phyloP scores from a whole-genome alignment of 2,329 filamentous ascomycete genomes.

The Pochonia chlamydosporia region DNA sequence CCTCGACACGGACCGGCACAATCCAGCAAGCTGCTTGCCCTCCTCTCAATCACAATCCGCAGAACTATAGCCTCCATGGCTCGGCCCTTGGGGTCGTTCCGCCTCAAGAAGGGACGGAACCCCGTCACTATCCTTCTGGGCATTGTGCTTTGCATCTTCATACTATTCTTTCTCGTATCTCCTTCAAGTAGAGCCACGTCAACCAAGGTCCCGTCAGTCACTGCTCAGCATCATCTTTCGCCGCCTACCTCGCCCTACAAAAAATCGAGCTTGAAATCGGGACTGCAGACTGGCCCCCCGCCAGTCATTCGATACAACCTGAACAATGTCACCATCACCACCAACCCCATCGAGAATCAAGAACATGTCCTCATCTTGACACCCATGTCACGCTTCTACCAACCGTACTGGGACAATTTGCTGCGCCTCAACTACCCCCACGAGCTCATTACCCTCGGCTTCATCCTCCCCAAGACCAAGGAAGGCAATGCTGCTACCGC shows the following conservation, averaged over 20 bases:
- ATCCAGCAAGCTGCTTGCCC: no score
- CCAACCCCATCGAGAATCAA: conserved; percentile 67
- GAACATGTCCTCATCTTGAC: conserved; percentile 90
- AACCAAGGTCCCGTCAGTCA: conserved; percentile 41
- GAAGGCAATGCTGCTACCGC: conserved; percentile 85
- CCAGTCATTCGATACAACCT: conserved; percentile 91
- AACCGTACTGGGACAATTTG: conserved; percentile 92
- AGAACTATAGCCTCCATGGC: conserved; percentile 37
- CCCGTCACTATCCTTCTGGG: conserved; percentile 71
- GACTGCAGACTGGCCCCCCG: conserved; percentile 48
- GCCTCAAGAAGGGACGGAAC: conserved; percentile 76
- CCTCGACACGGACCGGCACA: neutral
- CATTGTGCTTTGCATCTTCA: conserved; percentile 64
- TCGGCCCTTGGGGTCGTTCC: conserved; percentile 56
- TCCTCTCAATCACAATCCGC: neutral
- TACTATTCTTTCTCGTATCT: conserved; percentile 58
- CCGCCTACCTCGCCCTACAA: conserved; percentile 37
- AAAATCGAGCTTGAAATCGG: conserved; percentile 30
- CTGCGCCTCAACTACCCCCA: conserved; percentile 81
- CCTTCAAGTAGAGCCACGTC: conserved; percentile 42
- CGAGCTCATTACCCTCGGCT: conserved; percentile 88
- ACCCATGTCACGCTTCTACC: conserved; percentile 88
- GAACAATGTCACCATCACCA: conserved; percentile 85
- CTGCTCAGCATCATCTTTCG: conserved; percentile 37
- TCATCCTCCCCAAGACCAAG: conserved; percentile 90